Percentiles rank a stretch among this genome's conserved stretches.
These are phyloP conservation scores for Pelargonium myrrhifolium DNA, from an alignment of 441 rosid genomes.

Conservation along the genomic window DNA sequence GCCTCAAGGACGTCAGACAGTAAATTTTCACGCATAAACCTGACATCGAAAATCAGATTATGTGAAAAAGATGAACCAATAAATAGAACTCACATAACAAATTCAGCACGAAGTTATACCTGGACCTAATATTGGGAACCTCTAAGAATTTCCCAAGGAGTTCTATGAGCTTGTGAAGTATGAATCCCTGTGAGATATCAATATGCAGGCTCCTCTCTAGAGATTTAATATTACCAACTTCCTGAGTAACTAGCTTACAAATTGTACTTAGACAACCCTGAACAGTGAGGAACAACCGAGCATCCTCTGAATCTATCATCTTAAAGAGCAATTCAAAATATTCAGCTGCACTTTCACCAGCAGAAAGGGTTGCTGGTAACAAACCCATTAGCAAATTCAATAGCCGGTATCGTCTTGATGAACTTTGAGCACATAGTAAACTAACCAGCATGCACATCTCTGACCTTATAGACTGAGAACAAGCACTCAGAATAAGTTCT, in stretches of 20 bases:
- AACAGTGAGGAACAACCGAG: conserved; percentile 94
- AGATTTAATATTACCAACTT: conserved; percentile 88
- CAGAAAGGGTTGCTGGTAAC: conserved; percentile 85
- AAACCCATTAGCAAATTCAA: conserved; percentile 81
- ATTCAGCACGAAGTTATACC: conserved; percentile 37
- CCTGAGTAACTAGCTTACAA: conserved; percentile 84
- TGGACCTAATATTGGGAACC: conserved; percentile 88
- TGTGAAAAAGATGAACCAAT: conserved; percentile 16
- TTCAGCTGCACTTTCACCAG: conserved; percentile 98
- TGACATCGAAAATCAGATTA: conserved; percentile 33
- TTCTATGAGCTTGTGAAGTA: conserved; percentile 98
- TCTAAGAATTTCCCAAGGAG: conserved; percentile 95
- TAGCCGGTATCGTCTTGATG: conserved; percentile 76
- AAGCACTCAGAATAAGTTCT: conserved; percentile 97
- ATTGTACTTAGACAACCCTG: conserved; percentile 81
- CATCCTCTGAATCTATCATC: conserved; percentile 93
- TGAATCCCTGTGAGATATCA: conserved; percentile 98
- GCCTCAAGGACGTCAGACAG: conserved; percentile 95
- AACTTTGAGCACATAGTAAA: conserved; percentile 85
- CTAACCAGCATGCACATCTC: conserved; percentile 98
- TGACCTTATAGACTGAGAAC: conserved; percentile 97
- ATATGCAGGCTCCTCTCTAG: conserved; percentile 95
- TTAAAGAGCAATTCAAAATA: conserved; percentile 95
- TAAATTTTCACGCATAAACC: conserved; percentile 93
- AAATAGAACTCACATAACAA: conserved; percentile 10